Base-by-base conservation (phyloP, 2,329 filamentous ascomycete genomes). In the Xylariaceae sp. region DNA sequence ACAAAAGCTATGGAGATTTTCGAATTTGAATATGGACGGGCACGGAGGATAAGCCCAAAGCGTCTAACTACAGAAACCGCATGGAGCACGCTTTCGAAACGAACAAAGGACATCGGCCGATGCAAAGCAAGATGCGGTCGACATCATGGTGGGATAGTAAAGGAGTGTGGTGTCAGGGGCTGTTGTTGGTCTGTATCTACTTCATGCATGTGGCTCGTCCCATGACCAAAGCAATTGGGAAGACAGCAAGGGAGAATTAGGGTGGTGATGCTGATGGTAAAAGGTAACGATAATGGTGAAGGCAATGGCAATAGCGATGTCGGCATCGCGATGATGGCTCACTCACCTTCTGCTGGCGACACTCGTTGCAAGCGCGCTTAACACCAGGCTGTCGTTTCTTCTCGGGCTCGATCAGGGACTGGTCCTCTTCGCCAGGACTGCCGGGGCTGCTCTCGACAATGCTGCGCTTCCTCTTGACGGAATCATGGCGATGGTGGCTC, bases 281-380 rank as follows among this genome's bases (percentile, higher is more conserved):
- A 18, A 18, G 52, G 47, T 51, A 30, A 5, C 23, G 23, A 5
- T 30, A 30, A 30, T 30, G 23, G 23, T 30, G 23, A 30, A 30
- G 23, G 5, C 23, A 30, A 30, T 30, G 23, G 23, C 5, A 41
- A 41, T 53, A 37, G 35, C 9, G 57, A 15, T 58, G 39, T 34
- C 35, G 13, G 13, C 13, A 41, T 41, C 35, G 39, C 41, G 34
- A 11, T 45, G 55, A 15, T 30, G 34, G 54, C 54, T 57, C 60
- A 80, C 78, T 81, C 76, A 90, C 89, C 80, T 93, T 93, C 75
- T 93, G 89, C 75, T 93, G 89, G 62, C 89, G 82, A 72, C 89
- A 93, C 74, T 93, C 89, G 71, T 92, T 92, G 75, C 89, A 93
- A 4, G 89, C 89, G 68, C 90, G 82, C 77, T 93, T 91, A 53